phyloP scores from a whole-genome alignment of 2,329 filamentous ascomycete genomes.

The Cordyceps tenuipes region DNA sequence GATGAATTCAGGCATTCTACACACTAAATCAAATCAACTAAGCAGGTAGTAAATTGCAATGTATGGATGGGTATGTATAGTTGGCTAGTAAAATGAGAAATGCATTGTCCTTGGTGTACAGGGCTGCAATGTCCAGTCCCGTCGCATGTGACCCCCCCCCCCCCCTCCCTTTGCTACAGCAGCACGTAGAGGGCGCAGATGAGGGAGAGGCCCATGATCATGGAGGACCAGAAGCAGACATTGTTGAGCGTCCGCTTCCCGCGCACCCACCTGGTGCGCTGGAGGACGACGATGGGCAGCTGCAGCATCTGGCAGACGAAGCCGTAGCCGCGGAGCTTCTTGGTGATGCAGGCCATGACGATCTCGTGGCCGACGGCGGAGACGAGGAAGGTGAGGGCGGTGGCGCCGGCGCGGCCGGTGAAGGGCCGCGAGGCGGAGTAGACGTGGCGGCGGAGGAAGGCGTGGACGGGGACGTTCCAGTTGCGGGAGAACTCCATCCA shows the following conservation, averaged over 20 bases:
- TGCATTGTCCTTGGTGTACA: conserved; percentile 11
- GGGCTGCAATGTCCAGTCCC: conserved; percentile 11
- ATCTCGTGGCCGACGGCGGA: conserved; percentile 86
- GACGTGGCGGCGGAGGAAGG: conserved; percentile 89
- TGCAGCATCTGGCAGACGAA: conserved; percentile 95
- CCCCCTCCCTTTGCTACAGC: background rate
- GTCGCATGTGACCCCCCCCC: no score
- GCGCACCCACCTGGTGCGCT: conserved; percentile 69
- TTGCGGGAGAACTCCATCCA: conserved; percentile 94
- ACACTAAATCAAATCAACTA: no score
- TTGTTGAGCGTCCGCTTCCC: conserved; percentile 76
- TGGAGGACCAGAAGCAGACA: conserved; percentile 82
- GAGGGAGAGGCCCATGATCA: conserved; percentile 78
- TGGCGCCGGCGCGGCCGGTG: conserved; percentile 70
- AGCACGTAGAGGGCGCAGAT: conserved; percentile 48
- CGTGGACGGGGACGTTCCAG: conserved; percentile 97
- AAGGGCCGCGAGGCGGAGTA: conserved; percentile 74
- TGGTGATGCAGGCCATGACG: conserved; percentile 95
- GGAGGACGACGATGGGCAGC: conserved; percentile 87
- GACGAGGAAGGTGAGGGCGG: conserved; percentile 84
- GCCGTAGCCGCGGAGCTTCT: conserved; percentile 91
- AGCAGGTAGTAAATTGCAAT: background rate
- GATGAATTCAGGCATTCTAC: no score
- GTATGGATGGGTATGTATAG: conserved; percentile 3
- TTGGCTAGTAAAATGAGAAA: background rate